Base-by-base conservation (phyloP, 2,329 filamentous ascomycete genomes). In the Botrytis paeoniae region DNA sequence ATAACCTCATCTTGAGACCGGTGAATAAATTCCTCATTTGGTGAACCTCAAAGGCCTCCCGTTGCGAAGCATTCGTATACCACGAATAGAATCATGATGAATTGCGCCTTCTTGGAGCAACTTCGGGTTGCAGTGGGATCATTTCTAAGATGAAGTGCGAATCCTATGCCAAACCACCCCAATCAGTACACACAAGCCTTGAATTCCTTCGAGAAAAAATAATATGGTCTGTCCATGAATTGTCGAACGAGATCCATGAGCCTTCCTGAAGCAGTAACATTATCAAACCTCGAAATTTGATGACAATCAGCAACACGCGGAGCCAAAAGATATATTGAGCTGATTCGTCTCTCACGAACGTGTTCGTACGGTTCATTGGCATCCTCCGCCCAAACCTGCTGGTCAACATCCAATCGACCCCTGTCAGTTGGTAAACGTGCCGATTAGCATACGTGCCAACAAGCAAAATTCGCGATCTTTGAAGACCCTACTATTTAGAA, bases 111-210 rank as follows among this genome's bases (percentile, higher is more conserved):
- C 70, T 25, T 71, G 61, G 43, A 71, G 45, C 9, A 41, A 9
- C 22, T 60, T 22, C 18, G 39, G 20, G 70, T 60, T 45, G 25
- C 70, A 72, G 29, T 60, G 62, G 70, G 62, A 68, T 71, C 48
- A 48, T 60, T 22, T 41, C 10, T n/a, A 32, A 72, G 48, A 60
- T 72, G 45, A 68, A 59, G 29, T 25, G 22, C 22, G 43, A 68
- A 72, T 72, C 62, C 70, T 68, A 72, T 68, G 51, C 39, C 70
- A 72, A 68, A 51, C 48, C 39, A 48, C 29, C 39, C 48, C 29
- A 68, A 51, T 72, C 29, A 48, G 12, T 2, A 39, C 22, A 48
- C 32, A 35, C 18, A 45, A 68, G 48, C 51, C 61, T 39, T 22
- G 32, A 37, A 68, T 59, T 72, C 48, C 70, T 72, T n/a, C 54